Percentiles rank a stretch among this genome's conserved stretches.
Conservation (phyloP, 139 green algal genomes). For the Volvox reticuliferus region DNA sequence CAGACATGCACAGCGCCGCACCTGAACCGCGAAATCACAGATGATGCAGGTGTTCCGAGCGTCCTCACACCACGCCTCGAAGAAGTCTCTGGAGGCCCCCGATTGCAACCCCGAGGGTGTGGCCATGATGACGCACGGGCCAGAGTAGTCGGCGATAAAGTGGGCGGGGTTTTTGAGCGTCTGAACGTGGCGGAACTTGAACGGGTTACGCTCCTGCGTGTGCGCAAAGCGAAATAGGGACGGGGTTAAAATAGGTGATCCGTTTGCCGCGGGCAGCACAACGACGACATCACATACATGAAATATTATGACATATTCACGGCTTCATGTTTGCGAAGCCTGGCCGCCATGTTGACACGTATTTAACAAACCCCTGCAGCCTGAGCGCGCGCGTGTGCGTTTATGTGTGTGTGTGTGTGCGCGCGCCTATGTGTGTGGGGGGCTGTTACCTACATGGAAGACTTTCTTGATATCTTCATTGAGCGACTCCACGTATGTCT, state of each 20-base stretch:
- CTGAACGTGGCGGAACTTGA: slow-evolving; percentile 95
- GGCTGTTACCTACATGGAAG: slow-evolving; percentile 71
- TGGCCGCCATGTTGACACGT: too few species aligned
- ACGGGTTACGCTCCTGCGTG: slow-evolving; percentile 88
- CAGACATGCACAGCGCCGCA: neutral
- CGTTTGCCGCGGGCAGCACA: too few species aligned
- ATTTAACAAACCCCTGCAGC: too few species aligned
- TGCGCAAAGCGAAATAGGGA: neutral
- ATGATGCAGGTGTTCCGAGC: slow-evolving; percentile 94
- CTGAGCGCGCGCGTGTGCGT: too few species aligned
- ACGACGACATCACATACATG: too few species aligned
- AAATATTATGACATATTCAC: too few species aligned
- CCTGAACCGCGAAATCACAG: slow-evolving; percentile 96
- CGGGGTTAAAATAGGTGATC: too few species aligned
- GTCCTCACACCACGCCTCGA: slow-evolving; percentile 96
- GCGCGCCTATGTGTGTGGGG: neutral
- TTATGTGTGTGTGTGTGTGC: too few species aligned
- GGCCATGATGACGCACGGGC: slow-evolving; percentile 96
- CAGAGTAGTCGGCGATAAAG: slow-evolving; percentile 83
- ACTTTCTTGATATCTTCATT: slow-evolving; percentile 94
- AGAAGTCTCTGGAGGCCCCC: slow-evolving; percentile 88
- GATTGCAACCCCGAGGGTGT: slow-evolving; percentile 94
- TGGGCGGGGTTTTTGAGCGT: slow-evolving; percentile 77
- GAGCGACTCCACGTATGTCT: slow-evolving; percentile 98
- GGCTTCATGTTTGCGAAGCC: too few species aligned